phyloP scores from a whole-genome alignment of 2,329 filamentous ascomycete genomes.

The Sarocladium oryzae region DNA sequence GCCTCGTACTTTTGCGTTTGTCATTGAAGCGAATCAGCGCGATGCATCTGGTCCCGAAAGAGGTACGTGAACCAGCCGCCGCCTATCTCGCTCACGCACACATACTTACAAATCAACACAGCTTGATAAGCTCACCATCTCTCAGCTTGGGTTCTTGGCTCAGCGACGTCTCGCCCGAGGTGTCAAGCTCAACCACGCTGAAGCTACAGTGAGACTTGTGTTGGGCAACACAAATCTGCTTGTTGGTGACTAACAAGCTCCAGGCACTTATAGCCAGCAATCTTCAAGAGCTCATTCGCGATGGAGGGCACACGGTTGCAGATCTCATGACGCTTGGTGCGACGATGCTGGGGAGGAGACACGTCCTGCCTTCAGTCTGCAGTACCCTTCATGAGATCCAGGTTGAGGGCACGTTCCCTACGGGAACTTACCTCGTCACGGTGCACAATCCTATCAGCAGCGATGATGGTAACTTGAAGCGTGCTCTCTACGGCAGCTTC shows the following conservation, averaged over 20 bases:
- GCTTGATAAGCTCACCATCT: constrained; percentile 94
- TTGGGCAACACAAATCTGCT: background rate
- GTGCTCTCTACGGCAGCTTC: constrained; percentile 86
- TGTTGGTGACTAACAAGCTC: background rate
- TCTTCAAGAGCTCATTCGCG: constrained; percentile 92
- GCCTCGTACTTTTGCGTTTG: background rate
- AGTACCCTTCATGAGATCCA: constrained; percentile 76
- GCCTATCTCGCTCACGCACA: background rate
- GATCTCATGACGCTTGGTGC: constrained; percentile 90
- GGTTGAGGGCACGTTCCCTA: constrained; percentile 89
- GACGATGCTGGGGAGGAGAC: constrained; percentile 87
- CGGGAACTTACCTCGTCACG: constrained; percentile 88
- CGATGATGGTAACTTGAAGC: constrained; percentile 80
- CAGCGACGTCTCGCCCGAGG: constrained; percentile 84
- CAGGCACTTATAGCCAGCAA: constrained; percentile 79
- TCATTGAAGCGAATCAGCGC: background rate
- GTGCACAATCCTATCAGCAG: constrained; percentile 84
- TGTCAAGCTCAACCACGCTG: constrained; percentile 81
- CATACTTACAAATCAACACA: constrained; percentile 31
- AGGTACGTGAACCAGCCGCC: constrained; percentile 29
- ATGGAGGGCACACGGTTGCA: constrained; percentile 87
- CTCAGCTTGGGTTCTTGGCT: constrained; percentile 79
- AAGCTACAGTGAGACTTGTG: constrained; percentile 65
- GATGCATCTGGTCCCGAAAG: constrained; percentile 44
- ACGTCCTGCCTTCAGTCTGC: constrained; percentile 79